phyloP scores from a whole-genome alignment of 2,329 filamentous ascomycete genomes.

The Pleomassaria siparia region DNA sequence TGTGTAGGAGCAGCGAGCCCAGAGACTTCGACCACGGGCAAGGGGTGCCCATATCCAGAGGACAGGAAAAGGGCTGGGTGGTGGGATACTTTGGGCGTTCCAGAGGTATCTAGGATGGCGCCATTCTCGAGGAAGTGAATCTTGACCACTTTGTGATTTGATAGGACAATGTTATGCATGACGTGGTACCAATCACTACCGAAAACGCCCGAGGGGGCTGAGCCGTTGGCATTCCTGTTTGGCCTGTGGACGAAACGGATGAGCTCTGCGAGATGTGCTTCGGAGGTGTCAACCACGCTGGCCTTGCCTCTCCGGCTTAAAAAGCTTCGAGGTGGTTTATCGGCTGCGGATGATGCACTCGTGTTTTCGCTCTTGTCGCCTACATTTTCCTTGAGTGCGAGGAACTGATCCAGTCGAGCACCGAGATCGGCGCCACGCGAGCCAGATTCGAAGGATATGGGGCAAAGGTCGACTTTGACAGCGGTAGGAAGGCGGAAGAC shows the following conservation, averaged over 20 bases:
- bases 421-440: slow-evolving; percentile 11
- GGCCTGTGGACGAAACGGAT: not conserved
- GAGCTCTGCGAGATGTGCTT: not conserved
- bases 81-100: not conserved
- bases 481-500: slow-evolving; percentile 11
- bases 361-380: no score
- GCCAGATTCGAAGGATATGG: slow-evolving; percentile 8
- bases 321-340: no score
- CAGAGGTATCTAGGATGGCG: slow-evolving; percentile 8
- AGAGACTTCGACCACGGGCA: no score
- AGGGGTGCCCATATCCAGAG: no score
- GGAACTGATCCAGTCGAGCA: not conserved
- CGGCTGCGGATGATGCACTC: no score
- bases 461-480: not conserved
- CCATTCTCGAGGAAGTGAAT: slow-evolving; percentile 18
- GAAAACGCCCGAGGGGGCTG: slow-evolving; percentile 1
- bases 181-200: slow-evolving; percentile 12
- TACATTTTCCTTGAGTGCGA: not conserved
- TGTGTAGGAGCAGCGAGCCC: not conserved
- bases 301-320: no score
- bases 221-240: no score
- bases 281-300: no score
- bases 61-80: not conserved
- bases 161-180: slow-evolving; percentile 1
- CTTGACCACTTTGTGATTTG: not conserved